phyloP scores from a whole-genome alignment of 352 stramenopile genomes.

The Phytophthora foliorum region DNA sequence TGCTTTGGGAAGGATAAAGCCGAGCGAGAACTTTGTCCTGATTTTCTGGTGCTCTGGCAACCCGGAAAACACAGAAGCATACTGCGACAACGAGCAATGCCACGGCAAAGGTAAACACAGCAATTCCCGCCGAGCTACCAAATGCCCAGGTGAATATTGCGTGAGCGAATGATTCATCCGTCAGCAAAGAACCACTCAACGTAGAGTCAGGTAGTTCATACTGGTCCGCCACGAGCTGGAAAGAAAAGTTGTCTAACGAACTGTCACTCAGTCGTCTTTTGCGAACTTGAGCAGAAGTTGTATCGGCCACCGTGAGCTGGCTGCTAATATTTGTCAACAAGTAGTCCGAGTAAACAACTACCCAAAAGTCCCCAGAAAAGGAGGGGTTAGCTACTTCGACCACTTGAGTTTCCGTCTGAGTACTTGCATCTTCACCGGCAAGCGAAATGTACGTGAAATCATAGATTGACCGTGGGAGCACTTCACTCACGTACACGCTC shows the following conservation, averaged over 20 bases:
- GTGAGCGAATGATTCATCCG: slow-evolving; percentile 56
- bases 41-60: slow-evolving; percentile 70
- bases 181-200: slow-evolving; percentile 41
- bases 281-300: slow-evolving; percentile 10
- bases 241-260: slow-evolving; percentile 20
- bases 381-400: slow-evolving; percentile 62
- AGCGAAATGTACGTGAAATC: slow-evolving; percentile 77
- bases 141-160: slow-evolving; percentile 67
- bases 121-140: slow-evolving; percentile 49
- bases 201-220: slow-evolving; percentile 39
- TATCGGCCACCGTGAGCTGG: slow-evolving; percentile 23
- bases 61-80: slow-evolving; percentile 65
- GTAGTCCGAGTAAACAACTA: slow-evolving; percentile 78
- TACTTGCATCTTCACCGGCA: slow-evolving; percentile 29
- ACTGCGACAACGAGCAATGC: slow-evolving; percentile 48
- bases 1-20: slow-evolving; percentile 19
- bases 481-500: slow-evolving; percentile 80
- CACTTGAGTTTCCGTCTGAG: slow-evolving; percentile 30
- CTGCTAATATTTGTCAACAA: slow-evolving; percentile 27
- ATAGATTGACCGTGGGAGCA: slow-evolving; percentile 74
- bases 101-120: slow-evolving; percentile 56
- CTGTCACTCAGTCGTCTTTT: neutral
- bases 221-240: slow-evolving; percentile 54
- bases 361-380: slow-evolving; percentile 75
- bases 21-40: slow-evolving; percentile 57